phyloP scores from a whole-genome alignment of 805 yeast genomes.

The Kurtzmaniella cleridarum region DNA sequence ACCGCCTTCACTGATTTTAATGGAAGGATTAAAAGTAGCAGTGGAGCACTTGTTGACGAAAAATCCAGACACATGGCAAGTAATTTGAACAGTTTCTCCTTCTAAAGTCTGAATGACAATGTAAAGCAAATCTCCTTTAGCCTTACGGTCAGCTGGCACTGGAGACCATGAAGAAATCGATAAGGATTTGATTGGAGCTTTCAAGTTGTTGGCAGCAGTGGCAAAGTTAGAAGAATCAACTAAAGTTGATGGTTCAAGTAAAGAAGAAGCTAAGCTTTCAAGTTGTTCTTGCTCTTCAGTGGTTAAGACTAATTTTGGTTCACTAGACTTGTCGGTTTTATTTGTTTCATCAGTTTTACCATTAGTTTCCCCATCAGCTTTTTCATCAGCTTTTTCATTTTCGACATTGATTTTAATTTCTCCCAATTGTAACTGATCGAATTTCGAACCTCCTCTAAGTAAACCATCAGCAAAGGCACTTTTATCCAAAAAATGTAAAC shows the following conservation, averaged over 20 bases:
- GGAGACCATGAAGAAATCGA: constrained; percentile 81
- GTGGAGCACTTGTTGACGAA: constrained; percentile 66
- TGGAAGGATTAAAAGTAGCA: constrained; percentile 63
- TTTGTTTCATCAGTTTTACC: constrained; percentile 9
- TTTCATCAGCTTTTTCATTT: constrained; percentile 9
- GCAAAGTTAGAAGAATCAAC: constrained; percentile 23
- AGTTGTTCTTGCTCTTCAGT: constrained; percentile 26
- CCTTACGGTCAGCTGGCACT: constrained; percentile 56
- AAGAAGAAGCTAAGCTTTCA: constrained; percentile 6
- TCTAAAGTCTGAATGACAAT: constrained; percentile 73
- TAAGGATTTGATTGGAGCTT: constrained; percentile 52
- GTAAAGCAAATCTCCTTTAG: constrained; percentile 77
- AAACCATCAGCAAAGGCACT: constrained; percentile 35
- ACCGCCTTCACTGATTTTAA: constrained; percentile 36
- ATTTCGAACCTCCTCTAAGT: constrained; percentile 47
- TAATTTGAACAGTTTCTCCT: constrained; percentile 71
- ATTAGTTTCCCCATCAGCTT: constrained; percentile 12
- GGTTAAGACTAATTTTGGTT: constrained; percentile 8
- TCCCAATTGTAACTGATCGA: constrained; percentile 35
- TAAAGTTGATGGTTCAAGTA: constrained; percentile 8
- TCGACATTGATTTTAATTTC: constrained; percentile 16
- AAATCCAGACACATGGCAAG: constrained; percentile 77
- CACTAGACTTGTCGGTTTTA: background rate
- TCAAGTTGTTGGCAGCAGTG: constrained; percentile 20
- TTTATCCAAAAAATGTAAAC: constrained; percentile 44